Base-by-base conservation (phyloP, 2,329 filamentous ascomycete species). In the Cytospora schulzeri region DNA sequence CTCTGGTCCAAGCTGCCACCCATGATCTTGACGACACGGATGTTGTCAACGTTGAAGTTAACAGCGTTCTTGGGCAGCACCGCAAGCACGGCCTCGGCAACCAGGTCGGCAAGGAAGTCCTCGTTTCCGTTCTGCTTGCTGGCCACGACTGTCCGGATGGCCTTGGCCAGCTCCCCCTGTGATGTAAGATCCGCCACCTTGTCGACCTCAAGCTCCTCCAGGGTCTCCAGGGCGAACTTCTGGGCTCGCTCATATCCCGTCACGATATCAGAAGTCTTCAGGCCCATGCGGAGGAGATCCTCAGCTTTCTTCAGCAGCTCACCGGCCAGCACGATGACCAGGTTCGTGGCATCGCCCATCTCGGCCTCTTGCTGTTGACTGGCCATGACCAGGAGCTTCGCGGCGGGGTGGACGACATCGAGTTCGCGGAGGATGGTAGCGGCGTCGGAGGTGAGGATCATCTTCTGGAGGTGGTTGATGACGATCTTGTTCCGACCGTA, bases 21-120 rank as follows among this genome's bases (percentile, higher is more conserved):
- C 94, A 99, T 98, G 74, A 99, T 99, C 86, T 99, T 99, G 72
- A 99, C 96, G 65, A 99, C 96, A 66, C 95, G 91, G 73, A 99
- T 90, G 78, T 99, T 99, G 83, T 99, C 95, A 69, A 99, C 93
- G 79, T 97, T 99, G 86, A 99, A 99, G 81, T 96, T 93, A 76
- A 85, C 80, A 26, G 95, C 91, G 80, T 97, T 97, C 83, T 97
- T 97, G 70, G 96, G 95, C 68, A 99, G 85, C 24, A 99, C 93
- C 53, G 92, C 88, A 63, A 98, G 87, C 63, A 90, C 86, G 51
- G 86, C 88, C 76, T 97, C 93, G 54, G 96, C 89, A 69, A 99
- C 93, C 73, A 98, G 85, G 61, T 89, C 83, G 67, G 93, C 91
- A 62, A 99, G 84, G 73, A 93, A 86, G 60, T 96, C 92, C 82